Base-by-base conservation (phyloP, 441 rosid genomes). In the Capsella rubella region DNA sequence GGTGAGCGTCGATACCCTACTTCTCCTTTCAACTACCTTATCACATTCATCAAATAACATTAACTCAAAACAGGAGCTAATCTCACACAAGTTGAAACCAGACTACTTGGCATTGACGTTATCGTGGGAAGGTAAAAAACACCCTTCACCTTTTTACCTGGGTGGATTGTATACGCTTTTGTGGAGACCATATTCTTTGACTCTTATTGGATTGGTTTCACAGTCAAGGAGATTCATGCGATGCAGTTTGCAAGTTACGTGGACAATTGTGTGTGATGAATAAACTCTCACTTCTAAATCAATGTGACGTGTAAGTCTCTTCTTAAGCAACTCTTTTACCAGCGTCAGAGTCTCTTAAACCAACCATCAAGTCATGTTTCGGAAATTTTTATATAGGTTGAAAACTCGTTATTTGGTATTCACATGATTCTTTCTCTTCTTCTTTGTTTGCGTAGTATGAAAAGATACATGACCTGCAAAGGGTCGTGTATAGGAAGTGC, bases 191-290 rank as follows among this genome's bases (percentile, higher is more conserved):
- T 53, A 43, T 28, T 37, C 63, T 16, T 12, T 78, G 67, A 13
- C 64, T 27, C 49, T 63, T 63, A 66, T 76, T 76, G 12, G 31
- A 21, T 16, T 73, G 34, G 42, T 54, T 46, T 83, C 59, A 39
- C 75, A 90, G 99, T 85, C 96, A 87, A 78, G 97, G 97, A 6
- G 95, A 90, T 82, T 88, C 99, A 54, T 95, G 97, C 64, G 97
- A 92, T 79, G 81, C 84, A 37, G 92, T 82, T 54, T 95, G 99
- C 91, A 88, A 84, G 82, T 85, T 88, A 59, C 80, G 82, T 64
- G 96, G 97, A 77, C 89, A 89, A 71, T 87, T 91, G 21, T 95
- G 99, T 35, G 97, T 95, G 70, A 84, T 82, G 76, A 92, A 89
- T 78, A 95, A 92, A 82, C 96, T 95, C 54, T 37, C 82, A 78